Conservation (phyloP, 2,329 filamentous ascomycete genomes). For the Byssothecium circinans region DNA sequence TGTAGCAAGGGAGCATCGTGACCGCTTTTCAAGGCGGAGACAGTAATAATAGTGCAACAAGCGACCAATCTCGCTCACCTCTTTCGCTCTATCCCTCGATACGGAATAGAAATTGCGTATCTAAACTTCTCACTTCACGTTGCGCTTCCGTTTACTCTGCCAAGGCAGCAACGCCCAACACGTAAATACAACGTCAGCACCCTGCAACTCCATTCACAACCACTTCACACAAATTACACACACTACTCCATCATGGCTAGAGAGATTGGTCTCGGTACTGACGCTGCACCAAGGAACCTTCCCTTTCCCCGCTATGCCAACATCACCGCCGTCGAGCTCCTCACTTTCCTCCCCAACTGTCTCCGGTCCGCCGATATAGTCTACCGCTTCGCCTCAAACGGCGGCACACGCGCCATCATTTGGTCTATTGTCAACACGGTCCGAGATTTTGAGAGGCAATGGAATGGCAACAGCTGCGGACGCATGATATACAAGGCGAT, state of each 20-base stretch:
- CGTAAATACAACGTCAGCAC: too few species aligned
- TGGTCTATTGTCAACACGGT: slow-evolving; percentile 20
- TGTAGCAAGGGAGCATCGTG: too few species aligned
- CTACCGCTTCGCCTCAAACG: slow-evolving; percentile 27
- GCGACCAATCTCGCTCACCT: too few species aligned
- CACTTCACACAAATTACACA: background rate
- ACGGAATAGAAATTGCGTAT: too few species aligned
- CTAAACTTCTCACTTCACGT: too few species aligned
- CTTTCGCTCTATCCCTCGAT: too few species aligned
- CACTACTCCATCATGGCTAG: background rate
- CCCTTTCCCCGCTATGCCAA: slow-evolving; percentile 21
- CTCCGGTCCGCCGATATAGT: slow-evolving; percentile 23
- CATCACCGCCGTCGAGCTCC: slow-evolving; percentile 26
- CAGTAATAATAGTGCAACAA: too few species aligned
- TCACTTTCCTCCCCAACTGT: slow-evolving; percentile 25
- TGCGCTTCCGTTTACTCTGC: too few species aligned
- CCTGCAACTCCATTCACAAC: too few species aligned
- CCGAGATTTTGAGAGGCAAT: slow-evolving; percentile 13
- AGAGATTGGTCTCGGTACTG: background rate
- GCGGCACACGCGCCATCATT: slow-evolving; percentile 10
- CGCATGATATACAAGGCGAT: slow-evolving; percentile 20
- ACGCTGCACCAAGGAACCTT: slow-evolving; percentile 3
- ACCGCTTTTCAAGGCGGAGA: too few species aligned
- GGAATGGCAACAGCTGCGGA: slow-evolving; percentile 14
- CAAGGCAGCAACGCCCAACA: too few species aligned